Evolutionary conservation across 1,139 yeast genomes (phyloP).

Genomic region (Geotrichum cucujoidarum): DNA sequence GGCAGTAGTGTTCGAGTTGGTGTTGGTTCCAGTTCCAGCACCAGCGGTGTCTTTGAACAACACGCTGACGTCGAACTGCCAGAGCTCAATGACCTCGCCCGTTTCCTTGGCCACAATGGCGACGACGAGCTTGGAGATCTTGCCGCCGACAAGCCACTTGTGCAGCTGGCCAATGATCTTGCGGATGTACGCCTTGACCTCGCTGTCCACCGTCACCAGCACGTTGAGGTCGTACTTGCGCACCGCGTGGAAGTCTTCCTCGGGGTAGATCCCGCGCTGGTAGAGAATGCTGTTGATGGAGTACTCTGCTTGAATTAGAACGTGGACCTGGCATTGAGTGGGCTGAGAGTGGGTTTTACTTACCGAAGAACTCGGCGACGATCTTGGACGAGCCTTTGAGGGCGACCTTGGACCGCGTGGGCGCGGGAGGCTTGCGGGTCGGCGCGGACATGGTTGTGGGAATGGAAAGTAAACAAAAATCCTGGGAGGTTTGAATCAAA

Average conservation of each 20-base stretch:
- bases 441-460: neutral
- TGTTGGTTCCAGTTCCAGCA: constrained; percentile 15
- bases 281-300: constrained; percentile 75
- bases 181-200: constrained; percentile 63
- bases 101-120: constrained; percentile 65
- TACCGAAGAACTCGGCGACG: constrained; percentile 74
- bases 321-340: too few species aligned
- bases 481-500: neutral
- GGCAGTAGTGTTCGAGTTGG: constrained; percentile 17
- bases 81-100: constrained; percentile 69
- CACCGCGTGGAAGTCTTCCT: constrained; percentile 78
- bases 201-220: constrained; percentile 70
- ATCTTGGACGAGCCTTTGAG: constrained; percentile 72
- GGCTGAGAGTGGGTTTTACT: too few species aligned
- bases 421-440: constrained; percentile 24
- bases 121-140: constrained; percentile 63
- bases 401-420: constrained; percentile 51
- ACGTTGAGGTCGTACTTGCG: constrained; percentile 77
- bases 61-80: constrained; percentile 73
- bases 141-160: constrained; percentile 73
- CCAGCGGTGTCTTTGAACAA: constrained; percentile 23
- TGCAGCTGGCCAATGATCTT: constrained; percentile 71
- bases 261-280: constrained; percentile 87
- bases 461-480: neutral
- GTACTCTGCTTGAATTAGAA: constrained; percentile 34